phyloP scores from a whole-genome alignment of 2,329 filamentous ascomycete species.

The Fusarium paranaense region DNA sequence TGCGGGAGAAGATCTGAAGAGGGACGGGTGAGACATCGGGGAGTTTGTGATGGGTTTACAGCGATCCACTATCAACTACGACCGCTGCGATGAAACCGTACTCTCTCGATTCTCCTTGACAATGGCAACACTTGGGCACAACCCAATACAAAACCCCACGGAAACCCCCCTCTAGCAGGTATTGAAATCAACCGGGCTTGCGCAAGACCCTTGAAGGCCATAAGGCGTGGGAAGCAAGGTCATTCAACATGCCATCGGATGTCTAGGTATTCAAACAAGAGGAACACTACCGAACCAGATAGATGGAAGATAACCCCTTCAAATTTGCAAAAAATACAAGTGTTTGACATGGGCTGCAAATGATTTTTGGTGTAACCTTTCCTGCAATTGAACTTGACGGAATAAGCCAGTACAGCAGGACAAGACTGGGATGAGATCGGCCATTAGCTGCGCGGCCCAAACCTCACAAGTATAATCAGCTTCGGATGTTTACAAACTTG shows the following conservation, averaged over 20 bases:
- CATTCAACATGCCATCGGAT: conserved; percentile 4
- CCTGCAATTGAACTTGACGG: background rate
- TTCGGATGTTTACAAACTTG: background rate
- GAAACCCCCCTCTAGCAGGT: background rate
- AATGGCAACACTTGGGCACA: background rate
- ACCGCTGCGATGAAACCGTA: background rate
- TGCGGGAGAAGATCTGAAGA: background rate
- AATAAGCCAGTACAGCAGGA: background rate
- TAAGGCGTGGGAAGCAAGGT: background rate
- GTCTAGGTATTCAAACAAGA: background rate
- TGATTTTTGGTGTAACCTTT: background rate
- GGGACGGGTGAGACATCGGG: background rate
- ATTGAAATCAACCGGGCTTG: background rate
- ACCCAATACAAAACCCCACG: background rate
- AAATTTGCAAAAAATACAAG: background rate
- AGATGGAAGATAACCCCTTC: background rate
- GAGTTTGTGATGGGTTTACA: background rate
- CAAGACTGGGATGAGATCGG: background rate
- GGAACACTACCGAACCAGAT: background rate
- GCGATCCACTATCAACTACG: background rate
- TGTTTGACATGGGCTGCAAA: background rate
- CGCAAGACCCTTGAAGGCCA: background rate
- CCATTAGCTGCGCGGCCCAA: background rate
- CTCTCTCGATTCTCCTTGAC: background rate
- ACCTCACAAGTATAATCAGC: background rate